Evolutionary conservation across 2,329 filamentous ascomycete species (phyloP).

Genomic region (Hypoxylon sp.): DNA sequence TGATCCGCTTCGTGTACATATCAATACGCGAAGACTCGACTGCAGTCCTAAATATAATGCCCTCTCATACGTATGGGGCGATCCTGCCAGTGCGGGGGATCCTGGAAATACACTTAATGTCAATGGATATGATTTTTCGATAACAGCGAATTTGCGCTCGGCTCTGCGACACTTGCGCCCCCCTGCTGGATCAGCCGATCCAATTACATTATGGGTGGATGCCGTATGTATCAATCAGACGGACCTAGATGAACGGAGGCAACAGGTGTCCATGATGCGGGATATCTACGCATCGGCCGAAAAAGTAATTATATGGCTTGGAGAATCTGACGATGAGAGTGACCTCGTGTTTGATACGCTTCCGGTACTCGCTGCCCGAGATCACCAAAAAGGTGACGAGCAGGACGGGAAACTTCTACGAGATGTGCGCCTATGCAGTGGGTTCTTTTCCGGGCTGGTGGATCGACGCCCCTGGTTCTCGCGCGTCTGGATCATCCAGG

Average conservation of each 20-base stretch:
- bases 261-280: constrained; percentile 37
- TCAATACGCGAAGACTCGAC: constrained; percentile 9
- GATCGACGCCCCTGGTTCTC: constrained; percentile 26
- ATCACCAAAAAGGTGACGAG: neutral
- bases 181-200: constrained; percentile 5
- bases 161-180: constrained; percentile 27
- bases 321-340: constrained; percentile 23
- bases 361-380: constrained; percentile 14
- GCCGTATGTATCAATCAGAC: constrained; percentile 39
- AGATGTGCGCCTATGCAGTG: constrained; percentile 1
- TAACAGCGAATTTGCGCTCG: constrained; percentile 30
- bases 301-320: constrained; percentile 39
- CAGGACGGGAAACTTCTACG: constrained; percentile 1
- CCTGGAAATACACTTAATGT: constrained; percentile 20
- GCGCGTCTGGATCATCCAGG: constrained; percentile 36
- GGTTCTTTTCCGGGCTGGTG: constrained; percentile 14
- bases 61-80: constrained; percentile 45
- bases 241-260: constrained; percentile 33
- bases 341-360: constrained; percentile 15
- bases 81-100: constrained; percentile 16
- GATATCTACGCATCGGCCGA: constrained; percentile 38
- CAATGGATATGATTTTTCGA: constrained; percentile 25
- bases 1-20: constrained; percentile 13
- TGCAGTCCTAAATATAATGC: constrained; percentile 30
- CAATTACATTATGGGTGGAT: constrained; percentile 41